Evolutionary conservation across 805 yeast species (phyloP), one percentile per base, ranked within the genome.

Genomic region (Ogataea pini): DNA sequence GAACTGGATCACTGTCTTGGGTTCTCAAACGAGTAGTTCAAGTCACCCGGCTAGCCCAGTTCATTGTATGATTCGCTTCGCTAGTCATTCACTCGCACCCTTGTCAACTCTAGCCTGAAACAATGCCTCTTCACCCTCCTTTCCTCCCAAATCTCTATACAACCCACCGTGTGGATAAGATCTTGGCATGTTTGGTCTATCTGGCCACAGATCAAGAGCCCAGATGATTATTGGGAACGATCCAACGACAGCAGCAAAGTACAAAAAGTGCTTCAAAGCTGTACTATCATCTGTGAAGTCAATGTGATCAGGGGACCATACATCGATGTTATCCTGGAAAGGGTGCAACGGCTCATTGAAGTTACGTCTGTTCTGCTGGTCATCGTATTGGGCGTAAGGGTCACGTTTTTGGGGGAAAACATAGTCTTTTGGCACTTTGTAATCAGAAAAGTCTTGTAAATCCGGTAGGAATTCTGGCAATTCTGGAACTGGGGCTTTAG

Each of bases 231-330:
- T 69, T 18, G 72, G 71, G 59, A 76, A 71, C 1, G 64, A 61
- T 4, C 67, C 74, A 36, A 78, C 54, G 5, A 62, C 63, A n/a
- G 76, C 82, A 59, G 85, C 78, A 67, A 85, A 85, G 7, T 71
- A 61, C n/a, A 69, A 70, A 54, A 82, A 77, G 65, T 80, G 80
- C 57, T 68, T 75, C 45, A 82, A 65, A 1, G 96, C 95, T 27
- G 79, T 76, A 39, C 67, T 62, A 67, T 86, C 85, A 33, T 78
- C 70, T 28, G 82, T 85, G 32, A 72, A 65, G 57, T 82, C 81
- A 64, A 74, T 80, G 61, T 82, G 77, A 61, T 88, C 95, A 10
- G 96, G 94, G 7, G 96, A 79, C 96, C 96, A 88, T 75, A 86
- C 77, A 66, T 88, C 91, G 61, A 83, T 74, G 66, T 79, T 71